A percentile compares a stretch with the other conserved stretches of the same genome.
Conservation (phyloP, 1,139 yeast species). For the Petasospora fabianii region DNA sequence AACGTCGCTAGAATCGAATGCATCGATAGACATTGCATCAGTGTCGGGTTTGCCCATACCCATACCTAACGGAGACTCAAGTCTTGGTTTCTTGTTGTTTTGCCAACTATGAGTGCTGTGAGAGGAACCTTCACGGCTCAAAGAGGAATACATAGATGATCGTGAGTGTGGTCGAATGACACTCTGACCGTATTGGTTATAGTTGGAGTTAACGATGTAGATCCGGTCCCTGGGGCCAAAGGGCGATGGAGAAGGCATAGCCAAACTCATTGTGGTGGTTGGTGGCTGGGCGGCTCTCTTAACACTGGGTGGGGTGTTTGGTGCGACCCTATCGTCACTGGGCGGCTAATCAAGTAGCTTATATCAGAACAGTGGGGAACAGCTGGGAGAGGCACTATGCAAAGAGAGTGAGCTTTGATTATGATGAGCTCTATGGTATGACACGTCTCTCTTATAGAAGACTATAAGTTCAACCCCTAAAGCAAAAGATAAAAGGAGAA, state of each 20-base stretch:
- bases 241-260: conserved; percentile 6
- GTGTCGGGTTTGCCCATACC: too few relatives aligned
- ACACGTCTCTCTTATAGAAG: too few relatives aligned
- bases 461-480: too few relatives aligned
- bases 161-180: conserved; percentile 14
- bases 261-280: background rate
- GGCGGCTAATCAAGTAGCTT: too few relatives aligned
- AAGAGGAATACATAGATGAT: background rate
- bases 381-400: too few relatives aligned
- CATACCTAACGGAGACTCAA: background rate
- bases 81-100: conserved; percentile 2
- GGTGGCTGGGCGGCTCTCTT: background rate
- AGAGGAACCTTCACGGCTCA: conserved; percentile 6
- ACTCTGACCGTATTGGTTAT: conserved; percentile 26
- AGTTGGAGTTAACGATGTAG: conserved; percentile 25
- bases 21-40: background rate
- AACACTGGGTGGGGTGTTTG: background rate
- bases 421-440: too few relatives aligned
- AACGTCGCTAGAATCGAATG: conserved; percentile 1
- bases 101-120: conserved; percentile 2
- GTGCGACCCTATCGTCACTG: too few relatives aligned
- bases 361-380: too few relatives aligned
- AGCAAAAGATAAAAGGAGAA: too few relatives aligned
- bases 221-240: conserved; percentile 16
- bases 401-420: too few relatives aligned